Conservation (phyloP, 768 basidiomycete species). For the Podaxis pistillaris region DNA sequence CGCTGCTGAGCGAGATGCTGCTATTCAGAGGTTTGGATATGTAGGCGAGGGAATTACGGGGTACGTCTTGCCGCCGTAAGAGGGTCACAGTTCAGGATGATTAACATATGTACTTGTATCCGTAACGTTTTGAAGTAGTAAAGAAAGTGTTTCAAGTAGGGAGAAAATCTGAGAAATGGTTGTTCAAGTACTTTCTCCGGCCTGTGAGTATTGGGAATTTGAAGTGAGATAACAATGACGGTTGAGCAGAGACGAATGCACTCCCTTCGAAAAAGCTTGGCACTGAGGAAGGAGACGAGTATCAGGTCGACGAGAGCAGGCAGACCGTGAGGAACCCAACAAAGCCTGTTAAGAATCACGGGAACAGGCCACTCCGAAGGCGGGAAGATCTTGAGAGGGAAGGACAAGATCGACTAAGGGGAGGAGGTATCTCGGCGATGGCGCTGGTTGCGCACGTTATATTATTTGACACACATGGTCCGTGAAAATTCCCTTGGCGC, state of each 20-base stretch:
- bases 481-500: no score
- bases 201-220: no score
- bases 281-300: slow-evolving; percentile 28
- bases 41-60: not conserved
- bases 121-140: no score
- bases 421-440: not conserved
- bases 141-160: no score
- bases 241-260: slow-evolving; percentile 40
- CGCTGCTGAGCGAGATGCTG: no score
- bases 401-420: slow-evolving; percentile 23
- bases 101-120: no score
- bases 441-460: no score
- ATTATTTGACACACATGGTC: no score
- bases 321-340: slow-evolving; percentile 42
- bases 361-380: slow-evolving; percentile 56
- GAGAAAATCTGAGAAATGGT: no score
- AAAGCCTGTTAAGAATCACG: slow-evolving; percentile 48
- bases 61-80: not conserved
- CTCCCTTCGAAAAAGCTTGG: slow-evolving; percentile 34
- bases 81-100: no score
- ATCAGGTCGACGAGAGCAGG: slow-evolving; percentile 31
- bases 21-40: no score
- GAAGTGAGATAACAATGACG: not conserved
- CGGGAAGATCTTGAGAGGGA: slow-evolving; percentile 47
- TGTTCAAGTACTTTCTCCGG: no score